Evolutionary conservation across 208 protist genomes (phyloP).

Genomic region (Crithidia sp.): DNA sequence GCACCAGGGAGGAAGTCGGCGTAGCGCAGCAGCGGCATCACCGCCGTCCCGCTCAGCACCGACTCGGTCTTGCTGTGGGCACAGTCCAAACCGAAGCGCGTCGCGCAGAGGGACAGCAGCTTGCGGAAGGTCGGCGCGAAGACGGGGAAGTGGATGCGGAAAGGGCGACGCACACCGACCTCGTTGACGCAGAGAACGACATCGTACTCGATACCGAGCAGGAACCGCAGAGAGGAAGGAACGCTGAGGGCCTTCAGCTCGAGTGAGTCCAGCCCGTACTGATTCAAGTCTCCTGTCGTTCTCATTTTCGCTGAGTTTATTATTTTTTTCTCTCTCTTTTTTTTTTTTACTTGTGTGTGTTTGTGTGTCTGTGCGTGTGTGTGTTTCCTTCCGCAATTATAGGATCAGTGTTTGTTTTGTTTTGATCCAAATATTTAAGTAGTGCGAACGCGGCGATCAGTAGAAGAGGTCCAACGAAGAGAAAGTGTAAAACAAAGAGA

Average conservation of each 20-base stretch:
- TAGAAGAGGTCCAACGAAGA: no score
- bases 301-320: slow-evolving; percentile 7
- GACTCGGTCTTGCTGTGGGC: slow-evolving; percentile 50
- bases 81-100: slow-evolving; percentile 63
- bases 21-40: slow-evolving; percentile 84
- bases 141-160: slow-evolving; percentile 71
- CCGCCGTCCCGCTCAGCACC: slow-evolving; percentile 57
- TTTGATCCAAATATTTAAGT: background rate
- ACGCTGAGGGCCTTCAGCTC: slow-evolving; percentile 86
- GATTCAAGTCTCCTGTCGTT: slow-evolving; percentile 26
- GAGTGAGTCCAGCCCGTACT: slow-evolving; percentile 56
- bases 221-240: slow-evolving; percentile 69
- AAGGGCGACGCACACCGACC: slow-evolving; percentile 43
- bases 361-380: background rate
- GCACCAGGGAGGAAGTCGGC: slow-evolving; percentile 82
- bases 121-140: slow-evolving; percentile 71
- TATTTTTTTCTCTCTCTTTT: background rate
- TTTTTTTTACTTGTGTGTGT: background rate
- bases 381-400: background rate
- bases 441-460: no score
- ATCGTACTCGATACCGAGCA: slow-evolving; percentile 82
- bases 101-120: slow-evolving; percentile 72
- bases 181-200: slow-evolving; percentile 74
- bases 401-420: background rate
- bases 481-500: no score